Evolutionary conservation across 2,329 filamentous ascomycete species (phyloP).

Genomic region (Endothia cerciana): DNA sequence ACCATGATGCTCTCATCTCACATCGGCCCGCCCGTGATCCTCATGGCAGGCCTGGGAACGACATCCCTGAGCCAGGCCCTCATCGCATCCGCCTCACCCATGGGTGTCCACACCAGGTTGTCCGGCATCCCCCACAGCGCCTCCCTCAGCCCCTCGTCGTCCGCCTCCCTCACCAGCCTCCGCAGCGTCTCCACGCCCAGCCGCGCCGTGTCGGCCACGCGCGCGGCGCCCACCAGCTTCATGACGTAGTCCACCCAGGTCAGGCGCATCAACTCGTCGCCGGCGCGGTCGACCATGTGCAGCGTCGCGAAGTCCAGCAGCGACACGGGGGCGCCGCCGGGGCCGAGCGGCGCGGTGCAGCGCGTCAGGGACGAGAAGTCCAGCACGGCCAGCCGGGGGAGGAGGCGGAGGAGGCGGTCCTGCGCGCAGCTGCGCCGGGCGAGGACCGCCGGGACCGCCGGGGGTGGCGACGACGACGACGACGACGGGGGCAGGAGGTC

Average conservation of each 20-base stretch:
- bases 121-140: constrained; percentile 50
- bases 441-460: constrained; percentile 36
- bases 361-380: constrained; percentile 47
- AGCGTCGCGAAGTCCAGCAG: constrained; percentile 57
- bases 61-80: constrained; percentile 49
- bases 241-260: constrained; percentile 59
- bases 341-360: constrained; percentile 37
- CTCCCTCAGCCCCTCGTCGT: constrained; percentile 44
- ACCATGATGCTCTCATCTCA: background rate
- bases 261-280: constrained; percentile 55
- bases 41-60: constrained; percentile 36
- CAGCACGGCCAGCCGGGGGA: constrained; percentile 54
- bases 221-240: constrained; percentile 52
- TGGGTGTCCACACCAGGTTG: constrained; percentile 44
- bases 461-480: no score
- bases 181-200: constrained; percentile 42
- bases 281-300: constrained; percentile 51
- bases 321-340: constrained; percentile 32
- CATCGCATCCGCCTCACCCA: constrained; percentile 55
- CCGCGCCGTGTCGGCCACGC: constrained; percentile 41
- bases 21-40: constrained; percentile 32
- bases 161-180: constrained; percentile 45
- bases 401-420: constrained; percentile 54
- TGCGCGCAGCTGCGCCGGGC: constrained; percentile 55
- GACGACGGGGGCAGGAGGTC: constrained; percentile 30